Evolutionary conservation across 1,139 yeast genomes (phyloP).

Genomic region (Debaryomycetaceae sp.): DNA sequence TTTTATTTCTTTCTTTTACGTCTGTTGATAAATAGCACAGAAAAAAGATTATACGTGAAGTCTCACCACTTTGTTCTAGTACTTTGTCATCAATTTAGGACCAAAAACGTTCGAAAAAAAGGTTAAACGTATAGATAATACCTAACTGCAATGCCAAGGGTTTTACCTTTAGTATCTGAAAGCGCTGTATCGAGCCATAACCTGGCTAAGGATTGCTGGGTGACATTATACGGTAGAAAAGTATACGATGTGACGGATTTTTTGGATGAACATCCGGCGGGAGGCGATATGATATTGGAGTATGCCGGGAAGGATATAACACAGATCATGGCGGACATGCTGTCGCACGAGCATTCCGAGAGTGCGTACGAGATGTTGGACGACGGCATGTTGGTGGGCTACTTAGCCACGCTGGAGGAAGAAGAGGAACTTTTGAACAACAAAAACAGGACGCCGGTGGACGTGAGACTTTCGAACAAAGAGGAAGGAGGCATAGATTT

Average conservation of each 20-base stretch:
- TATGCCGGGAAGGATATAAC: slow-evolving; percentile 86
- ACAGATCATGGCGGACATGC: slow-evolving; percentile 64
- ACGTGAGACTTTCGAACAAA: slow-evolving; percentile 30
- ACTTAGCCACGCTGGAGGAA: slow-evolving; percentile 44
- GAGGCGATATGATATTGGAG: slow-evolving; percentile 68
- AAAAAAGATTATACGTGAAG: background rate
- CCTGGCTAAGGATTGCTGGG: slow-evolving; percentile 63
- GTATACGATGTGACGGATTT: slow-evolving; percentile 80
- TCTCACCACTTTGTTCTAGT: background rate
- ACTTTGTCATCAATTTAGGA: background rate
- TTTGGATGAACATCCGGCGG: slow-evolving; percentile 85
- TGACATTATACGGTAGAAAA: slow-evolving; percentile 67
- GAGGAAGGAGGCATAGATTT: slow-evolving; percentile 19
- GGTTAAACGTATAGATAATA: background rate
- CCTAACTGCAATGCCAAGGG: slow-evolving; percentile 18
- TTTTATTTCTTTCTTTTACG: background rate
- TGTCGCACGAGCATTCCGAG: slow-evolving; percentile 75
- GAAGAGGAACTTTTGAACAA: slow-evolving; percentile 42
- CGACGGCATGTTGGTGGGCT: slow-evolving; percentile 56
- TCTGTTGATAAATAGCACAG: background rate
- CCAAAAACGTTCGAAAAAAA: background rate
- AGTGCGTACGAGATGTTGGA: slow-evolving; percentile 86
- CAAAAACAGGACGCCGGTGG: slow-evolving; percentile 40
- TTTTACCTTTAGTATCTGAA: slow-evolving; percentile 32
- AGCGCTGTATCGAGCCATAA: slow-evolving; percentile 50